Evolutionary conservation across 495 filamentous ascomycete species (phyloP).

Genomic region (Penicillium malachiteum): DNA sequence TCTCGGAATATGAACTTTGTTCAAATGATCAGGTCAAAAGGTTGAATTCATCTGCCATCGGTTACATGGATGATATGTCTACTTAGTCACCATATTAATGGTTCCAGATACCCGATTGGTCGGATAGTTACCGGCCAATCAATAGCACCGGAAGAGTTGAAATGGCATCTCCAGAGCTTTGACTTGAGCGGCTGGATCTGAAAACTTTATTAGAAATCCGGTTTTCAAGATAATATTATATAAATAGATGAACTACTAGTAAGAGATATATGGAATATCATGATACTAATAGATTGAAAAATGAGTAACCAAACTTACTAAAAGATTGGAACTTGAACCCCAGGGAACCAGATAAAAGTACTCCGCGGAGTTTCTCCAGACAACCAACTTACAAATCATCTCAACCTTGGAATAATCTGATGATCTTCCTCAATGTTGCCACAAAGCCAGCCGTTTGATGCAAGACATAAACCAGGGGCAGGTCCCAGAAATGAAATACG

Average conservation of each 20-base stretch:
- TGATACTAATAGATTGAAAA: too few relatives aligned
- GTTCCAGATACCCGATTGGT: slow-evolving; percentile 3
- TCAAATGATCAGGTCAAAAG: too few relatives aligned
- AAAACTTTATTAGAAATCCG: background rate
- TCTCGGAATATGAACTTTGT: too few relatives aligned
- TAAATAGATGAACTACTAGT: too few relatives aligned
- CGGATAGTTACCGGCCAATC: slow-evolving; percentile 8
- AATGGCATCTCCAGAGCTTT: slow-evolving; percentile 1
- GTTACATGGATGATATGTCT: too few relatives aligned
- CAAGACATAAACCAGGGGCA: background rate
- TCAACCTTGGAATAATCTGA: background rate
- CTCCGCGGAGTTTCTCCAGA: background rate
- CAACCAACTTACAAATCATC: background rate
- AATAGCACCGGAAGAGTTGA: background rate
- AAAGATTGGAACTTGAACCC: background rate
- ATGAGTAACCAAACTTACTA: background rate
- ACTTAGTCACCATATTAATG: too few relatives aligned
- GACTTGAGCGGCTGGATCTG: background rate
- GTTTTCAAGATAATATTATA: background rate
- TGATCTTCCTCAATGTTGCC: background rate
- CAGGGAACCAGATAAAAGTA: too few relatives aligned
- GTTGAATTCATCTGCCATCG: too few relatives aligned
- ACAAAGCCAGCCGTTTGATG: background rate
- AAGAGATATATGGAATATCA: too few relatives aligned
- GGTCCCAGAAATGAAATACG: too few relatives aligned